Evolutionary conservation across 163 green algal species (phyloP).

Genomic region (Trebouxiophyceae sp.): DNA sequence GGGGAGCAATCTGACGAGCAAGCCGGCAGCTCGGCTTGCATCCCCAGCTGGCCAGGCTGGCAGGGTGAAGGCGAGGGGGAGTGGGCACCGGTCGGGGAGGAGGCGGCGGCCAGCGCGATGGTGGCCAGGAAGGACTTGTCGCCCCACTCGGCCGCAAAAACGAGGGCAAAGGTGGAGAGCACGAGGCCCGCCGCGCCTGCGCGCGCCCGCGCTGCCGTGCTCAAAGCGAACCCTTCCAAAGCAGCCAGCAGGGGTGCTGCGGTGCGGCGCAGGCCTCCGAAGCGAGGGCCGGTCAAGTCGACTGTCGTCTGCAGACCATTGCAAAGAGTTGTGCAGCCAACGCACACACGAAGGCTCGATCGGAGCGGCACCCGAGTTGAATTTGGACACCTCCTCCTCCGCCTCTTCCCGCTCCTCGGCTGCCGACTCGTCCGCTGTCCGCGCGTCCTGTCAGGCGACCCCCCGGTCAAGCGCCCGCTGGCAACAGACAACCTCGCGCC

Average conservation of each 20-base stretch:
- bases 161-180: constrained; percentile 84
- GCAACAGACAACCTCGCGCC: too few species aligned
- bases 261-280: too few species aligned
- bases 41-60: too few species aligned
- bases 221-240: too few species aligned
- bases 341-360: too few species aligned
- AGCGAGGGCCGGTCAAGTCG: too few species aligned
- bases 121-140: constrained; percentile 98
- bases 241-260: too few species aligned
- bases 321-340: too few species aligned
- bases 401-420: constrained; percentile 82
- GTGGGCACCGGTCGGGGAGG: constrained; percentile 32
- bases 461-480: too few species aligned
- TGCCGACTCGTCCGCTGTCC: constrained; percentile 43
- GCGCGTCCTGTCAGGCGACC: constrained; percentile 43
- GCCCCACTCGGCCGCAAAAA: constrained; percentile 97
- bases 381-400: constrained; percentile 51
- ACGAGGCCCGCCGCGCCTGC: constrained; percentile 40
- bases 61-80: background rate
- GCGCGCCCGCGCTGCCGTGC: too few species aligned
- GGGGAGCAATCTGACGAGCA: too few species aligned
- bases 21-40: background rate
- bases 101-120: constrained; percentile 89
- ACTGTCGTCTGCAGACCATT: too few species aligned
- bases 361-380: constrained; percentile 24